Evolutionary conservation across 148 eudicot genomes (phyloP).

Genomic region (Fallopia convolvulus): DNA sequence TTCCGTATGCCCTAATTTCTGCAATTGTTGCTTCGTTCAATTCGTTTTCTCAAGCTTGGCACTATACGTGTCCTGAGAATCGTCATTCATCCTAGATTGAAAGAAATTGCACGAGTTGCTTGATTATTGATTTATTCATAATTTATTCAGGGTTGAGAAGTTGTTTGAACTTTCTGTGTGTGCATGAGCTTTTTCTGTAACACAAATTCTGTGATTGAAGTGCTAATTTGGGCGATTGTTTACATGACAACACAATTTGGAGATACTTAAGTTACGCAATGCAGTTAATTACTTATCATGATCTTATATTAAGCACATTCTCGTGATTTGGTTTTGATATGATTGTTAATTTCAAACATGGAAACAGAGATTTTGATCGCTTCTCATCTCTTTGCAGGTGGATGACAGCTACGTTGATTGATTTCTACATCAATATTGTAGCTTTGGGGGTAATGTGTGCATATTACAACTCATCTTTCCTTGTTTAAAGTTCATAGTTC

Average conservation of each 20-base stretch:
- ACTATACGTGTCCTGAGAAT: not conserved
- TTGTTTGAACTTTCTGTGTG: no score
- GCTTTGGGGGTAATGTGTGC: conserved; percentile 54
- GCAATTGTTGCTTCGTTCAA: not conserved
- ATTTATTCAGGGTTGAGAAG: not conserved
- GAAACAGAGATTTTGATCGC: not conserved
- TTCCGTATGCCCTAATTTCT: not conserved
- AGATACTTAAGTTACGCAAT: not conserved
- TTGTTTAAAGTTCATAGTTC: not conserved
- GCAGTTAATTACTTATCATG: not conserved
- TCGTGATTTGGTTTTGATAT: not conserved
- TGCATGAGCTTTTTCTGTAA: not conserved
- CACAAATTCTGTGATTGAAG: not conserved
- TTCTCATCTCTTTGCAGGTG: conserved; percentile 39
- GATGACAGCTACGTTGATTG: conserved; percentile 65
- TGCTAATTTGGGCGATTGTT: not conserved
- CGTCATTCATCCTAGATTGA: no score
- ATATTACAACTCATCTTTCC: conserved; percentile 1
- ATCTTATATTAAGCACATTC: not conserved
- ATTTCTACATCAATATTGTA: conserved; percentile 55
- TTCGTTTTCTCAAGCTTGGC: not conserved
- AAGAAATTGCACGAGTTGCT: not conserved
- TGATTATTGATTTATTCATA: not conserved
- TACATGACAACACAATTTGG: not conserved
- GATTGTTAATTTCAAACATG: not conserved